Conservation (phyloP, 352 stramenopile species). For the Pythium aristosporum region DNA sequence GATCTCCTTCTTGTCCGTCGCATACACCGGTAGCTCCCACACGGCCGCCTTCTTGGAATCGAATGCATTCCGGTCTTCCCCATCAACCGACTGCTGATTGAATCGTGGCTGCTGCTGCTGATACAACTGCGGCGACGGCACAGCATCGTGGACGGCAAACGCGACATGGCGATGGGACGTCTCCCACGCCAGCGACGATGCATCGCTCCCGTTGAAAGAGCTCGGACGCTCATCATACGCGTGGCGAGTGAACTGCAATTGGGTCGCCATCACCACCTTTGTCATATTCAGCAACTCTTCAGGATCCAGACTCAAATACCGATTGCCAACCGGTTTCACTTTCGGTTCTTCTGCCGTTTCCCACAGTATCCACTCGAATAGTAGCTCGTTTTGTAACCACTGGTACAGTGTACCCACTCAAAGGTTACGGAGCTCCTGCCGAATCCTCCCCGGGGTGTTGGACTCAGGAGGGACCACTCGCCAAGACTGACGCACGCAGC, state of each 20-base stretch:
- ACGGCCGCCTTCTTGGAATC: background rate
- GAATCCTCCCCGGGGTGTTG: background rate
- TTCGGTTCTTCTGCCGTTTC: background rate
- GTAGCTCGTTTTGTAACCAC: slow-evolving; percentile 9
- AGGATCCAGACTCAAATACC: background rate
- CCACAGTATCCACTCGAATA: slow-evolving; percentile 6
- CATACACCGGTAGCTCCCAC: background rate
- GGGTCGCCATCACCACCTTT: slow-evolving; percentile 22
- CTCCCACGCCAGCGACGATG: background rate
- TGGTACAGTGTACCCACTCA: slow-evolving; percentile 10
- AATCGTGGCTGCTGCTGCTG: slow-evolving; percentile 11
- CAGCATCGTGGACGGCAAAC: slow-evolving; percentile 45
- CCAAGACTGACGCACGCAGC: slow-evolving; percentile 17
- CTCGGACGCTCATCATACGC: background rate
- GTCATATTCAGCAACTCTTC: slow-evolving; percentile 9
- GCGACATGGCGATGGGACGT: slow-evolving; percentile 33
- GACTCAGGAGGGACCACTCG: background rate
- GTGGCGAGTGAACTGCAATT: slow-evolving; percentile 29
- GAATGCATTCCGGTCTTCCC: background rate
- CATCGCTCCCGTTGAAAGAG: background rate
- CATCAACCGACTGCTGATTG: too few relatives aligned
- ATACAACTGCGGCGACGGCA: slow-evolving; percentile 43
- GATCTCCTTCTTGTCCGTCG: background rate
- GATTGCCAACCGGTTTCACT: background rate
- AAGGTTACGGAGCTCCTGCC: slow-evolving; percentile 11